Evolutionary conservation across 306 rosid genomes (phyloP).

Genomic region (Begonia fuchsioides): DNA sequence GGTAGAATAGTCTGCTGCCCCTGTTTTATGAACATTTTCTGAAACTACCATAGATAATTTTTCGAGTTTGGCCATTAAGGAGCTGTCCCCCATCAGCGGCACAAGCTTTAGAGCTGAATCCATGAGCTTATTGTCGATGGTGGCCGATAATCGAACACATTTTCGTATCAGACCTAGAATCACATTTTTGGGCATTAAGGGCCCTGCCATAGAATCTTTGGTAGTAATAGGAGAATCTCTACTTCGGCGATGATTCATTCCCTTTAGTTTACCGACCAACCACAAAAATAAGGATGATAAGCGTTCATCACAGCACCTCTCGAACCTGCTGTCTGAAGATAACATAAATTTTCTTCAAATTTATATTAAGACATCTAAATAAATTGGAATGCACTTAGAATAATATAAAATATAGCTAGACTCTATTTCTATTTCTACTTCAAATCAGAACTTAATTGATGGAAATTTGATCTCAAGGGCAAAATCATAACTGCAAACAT

Average conservation of each 20-base stretch:
- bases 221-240: conserved; percentile 4
- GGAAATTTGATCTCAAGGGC: too few species aligned
- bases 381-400: too few species aligned
- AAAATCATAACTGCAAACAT: too few species aligned
- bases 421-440: too few species aligned
- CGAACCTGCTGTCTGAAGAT: conserved; percentile 19
- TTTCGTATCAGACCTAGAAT: conserved; percentile 41
- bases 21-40: conserved; percentile 19
- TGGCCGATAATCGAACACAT: conserved; percentile 45
- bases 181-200: conserved; percentile 26
- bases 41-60: conserved; percentile 28
- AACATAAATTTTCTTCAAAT: conserved; percentile 20
- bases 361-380: neutral
- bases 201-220: conserved; percentile 18
- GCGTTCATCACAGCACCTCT: conserved; percentile 19
- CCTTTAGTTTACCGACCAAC: conserved; percentile 43
- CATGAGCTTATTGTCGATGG: conserved; percentile 49
- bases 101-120: conserved; percentile 42
- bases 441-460: too few species aligned
- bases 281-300: conserved; percentile 64
- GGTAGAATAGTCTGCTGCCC: conserved; percentile 16
- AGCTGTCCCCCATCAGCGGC: conserved; percentile 30
- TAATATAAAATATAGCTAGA: too few species aligned
- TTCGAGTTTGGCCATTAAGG: conserved; percentile 29
- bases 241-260: conserved; percentile 9